Evolutionary conservation across 805 yeast genomes (phyloP), one percentile per base, ranked within the genome.

Genomic region (Saccharomycopsis selenospora): DNA sequence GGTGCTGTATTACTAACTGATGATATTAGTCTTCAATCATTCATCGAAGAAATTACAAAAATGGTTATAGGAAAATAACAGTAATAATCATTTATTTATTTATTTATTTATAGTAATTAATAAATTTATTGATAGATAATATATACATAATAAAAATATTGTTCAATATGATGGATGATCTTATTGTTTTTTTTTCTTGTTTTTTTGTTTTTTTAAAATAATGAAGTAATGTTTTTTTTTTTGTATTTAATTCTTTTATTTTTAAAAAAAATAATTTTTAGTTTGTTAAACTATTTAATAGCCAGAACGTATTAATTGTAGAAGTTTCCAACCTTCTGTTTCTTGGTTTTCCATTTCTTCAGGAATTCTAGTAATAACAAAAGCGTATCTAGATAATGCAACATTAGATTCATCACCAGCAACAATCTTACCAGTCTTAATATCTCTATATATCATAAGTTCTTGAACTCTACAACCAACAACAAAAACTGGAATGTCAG

Each of bases 391-490:
- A 59, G 95, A 82, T 75, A 87, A 76, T 65, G 87, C 80, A 57
- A 93, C 87, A 66, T 89, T 89, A 59, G 90, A 95, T 62, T 89
- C 96, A 27, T 89, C 80, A 59, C 99, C 99, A 6, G 98, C 99
- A 47, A 90, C 95, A 48, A 93, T 75, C 66, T 91, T 95, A 45
- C 95, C 95, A 27, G 96, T 85, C 71, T 90, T 90, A 54, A 81
- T 79, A 64, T 85, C 87, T 71, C 89, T 83, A 73, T 80, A 93
- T 54, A 88, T 70, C 61, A 86, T 91, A 52, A 95, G 80, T 63
- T 93, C 99, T 70, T 93, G 99, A 6, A 96, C 98, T 65, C 99
- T 80, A 63, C 97, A 89, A 44, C 95, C 85, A 53, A 89, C 86
- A 46, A 93, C 96, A 55, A 88, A 69, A 17, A 91, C 97, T 11